Evolutionary conservation across 495 filamentous ascomycete species (phyloP).

Genomic region (Usnea hakonensis): DNA sequence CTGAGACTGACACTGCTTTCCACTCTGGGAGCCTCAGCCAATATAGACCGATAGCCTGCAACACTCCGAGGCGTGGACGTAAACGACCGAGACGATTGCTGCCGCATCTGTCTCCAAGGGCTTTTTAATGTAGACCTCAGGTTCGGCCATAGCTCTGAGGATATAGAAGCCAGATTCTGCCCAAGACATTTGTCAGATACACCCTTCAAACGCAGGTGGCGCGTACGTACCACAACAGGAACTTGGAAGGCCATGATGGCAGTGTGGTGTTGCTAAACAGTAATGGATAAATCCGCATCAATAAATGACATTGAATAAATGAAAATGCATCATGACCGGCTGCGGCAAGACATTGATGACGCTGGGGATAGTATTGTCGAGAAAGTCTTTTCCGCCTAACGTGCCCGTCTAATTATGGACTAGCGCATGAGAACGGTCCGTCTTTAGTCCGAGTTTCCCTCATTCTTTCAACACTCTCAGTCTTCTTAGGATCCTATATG

Average conservation of each 20-base stretch:
- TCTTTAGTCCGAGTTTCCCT: background rate
- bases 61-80: background rate
- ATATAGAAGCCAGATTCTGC: slow-evolving; percentile 35
- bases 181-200: slow-evolving; percentile 14
- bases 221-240: slow-evolving; percentile 36
- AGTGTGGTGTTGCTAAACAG: background rate
- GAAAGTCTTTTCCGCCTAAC: background rate
- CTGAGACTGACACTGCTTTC: slow-evolving; percentile 4
- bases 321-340: slow-evolving; percentile 3
- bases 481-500: too few species aligned
- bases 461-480: background rate
- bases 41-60: slow-evolving; percentile 7
- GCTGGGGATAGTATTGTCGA: background rate
- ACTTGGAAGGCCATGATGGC: slow-evolving; percentile 45
- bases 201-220: slow-evolving; percentile 8
- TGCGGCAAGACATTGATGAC: background rate
- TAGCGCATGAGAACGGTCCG: background rate
- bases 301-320: background rate
- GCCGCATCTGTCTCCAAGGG: slow-evolving; percentile 32
- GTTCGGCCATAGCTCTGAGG: slow-evolving; percentile 40
- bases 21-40: slow-evolving; percentile 1
- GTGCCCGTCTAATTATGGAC: background rate
- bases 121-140: slow-evolving; percentile 36
- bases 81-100: background rate
- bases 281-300: background rate